Percentiles rank a stretch among this genome's conserved stretches.
phyloP scores from a whole-genome alignment of 2,329 filamentous ascomycete genomes.

The Sarocladium kiliense region DNA sequence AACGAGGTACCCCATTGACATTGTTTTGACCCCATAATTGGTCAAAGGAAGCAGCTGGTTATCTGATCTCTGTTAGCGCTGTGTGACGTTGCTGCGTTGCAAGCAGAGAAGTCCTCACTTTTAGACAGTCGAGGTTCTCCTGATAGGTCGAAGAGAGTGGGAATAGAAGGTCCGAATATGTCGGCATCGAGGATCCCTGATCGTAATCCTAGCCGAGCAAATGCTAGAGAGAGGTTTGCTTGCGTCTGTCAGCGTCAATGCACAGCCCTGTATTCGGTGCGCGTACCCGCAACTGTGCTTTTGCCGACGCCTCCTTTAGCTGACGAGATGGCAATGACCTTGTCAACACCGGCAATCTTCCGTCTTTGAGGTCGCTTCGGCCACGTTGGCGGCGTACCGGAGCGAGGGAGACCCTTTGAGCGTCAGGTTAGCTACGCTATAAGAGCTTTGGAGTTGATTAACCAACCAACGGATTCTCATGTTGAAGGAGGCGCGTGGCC shows the following conservation, averaged over 20 bases:
- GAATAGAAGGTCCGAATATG: conserved; percentile 93
- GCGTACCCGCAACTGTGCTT: conserved; percentile 77
- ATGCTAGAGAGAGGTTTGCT: conserved; percentile 80
- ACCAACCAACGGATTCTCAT: conserved; percentile 84
- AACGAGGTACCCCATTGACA: conserved; percentile 97
- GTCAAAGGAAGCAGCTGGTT: conserved; percentile 82
- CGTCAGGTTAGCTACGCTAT: not conserved
- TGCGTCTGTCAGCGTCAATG: not conserved
- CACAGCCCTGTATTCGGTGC: not conserved
- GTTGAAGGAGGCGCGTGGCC: conserved; percentile 31
- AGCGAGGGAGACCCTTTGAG: conserved; percentile 73
- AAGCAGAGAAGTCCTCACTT: conserved; percentile 23
- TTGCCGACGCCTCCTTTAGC: conserved; percentile 99
- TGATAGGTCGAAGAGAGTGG: conserved; percentile 77
- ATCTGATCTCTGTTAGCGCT: too few relatives aligned
- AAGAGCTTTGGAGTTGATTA: not conserved
- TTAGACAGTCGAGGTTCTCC: conserved; percentile 76
- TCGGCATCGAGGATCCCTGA: conserved; percentile 91
- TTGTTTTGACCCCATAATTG: conserved; percentile 94
- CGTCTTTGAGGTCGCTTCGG: conserved; percentile 76
- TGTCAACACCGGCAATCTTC: conserved; percentile 77
- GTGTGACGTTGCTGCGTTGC: not conserved
- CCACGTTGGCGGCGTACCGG: conserved; percentile 51
- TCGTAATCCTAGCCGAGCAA: conserved; percentile 75
- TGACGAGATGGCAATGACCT: conserved; percentile 94